A percentile compares a stretch with the other conserved stretches of the same genome.
These are phyloP conservation scores for Mycena epipterygia DNA, from an alignment of 768 basidiomycete species.

Conservation along the genomic window DNA sequence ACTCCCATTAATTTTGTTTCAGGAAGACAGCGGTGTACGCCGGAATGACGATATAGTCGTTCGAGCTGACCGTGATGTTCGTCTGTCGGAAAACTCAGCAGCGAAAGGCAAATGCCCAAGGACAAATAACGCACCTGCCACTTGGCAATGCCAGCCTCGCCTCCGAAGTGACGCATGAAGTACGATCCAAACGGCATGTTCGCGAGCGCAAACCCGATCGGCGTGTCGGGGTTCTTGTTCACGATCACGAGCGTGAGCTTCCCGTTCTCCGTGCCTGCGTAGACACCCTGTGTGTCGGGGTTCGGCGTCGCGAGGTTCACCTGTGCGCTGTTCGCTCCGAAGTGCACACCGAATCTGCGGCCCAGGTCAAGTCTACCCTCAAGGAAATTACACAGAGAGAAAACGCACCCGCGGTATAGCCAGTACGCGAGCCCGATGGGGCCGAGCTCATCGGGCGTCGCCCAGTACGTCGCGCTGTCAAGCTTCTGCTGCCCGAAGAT, in stretches of 20 bases:
- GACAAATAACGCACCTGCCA: conserved; percentile 60
- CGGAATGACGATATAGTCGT: conserved; percentile 51
- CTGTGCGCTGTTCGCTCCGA: conserved; percentile 59
- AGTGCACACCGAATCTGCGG: conserved; percentile 59
- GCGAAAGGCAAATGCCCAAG: conserved; percentile 12
- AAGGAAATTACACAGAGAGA: background rate
- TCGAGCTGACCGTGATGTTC: conserved; percentile 30
- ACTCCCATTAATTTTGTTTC: conserved; percentile 42
- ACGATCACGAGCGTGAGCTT: conserved; percentile 61
- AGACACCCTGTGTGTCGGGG: conserved; percentile 59
- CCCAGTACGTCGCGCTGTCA: conserved; percentile 69
- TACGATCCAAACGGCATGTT: conserved; percentile 64
- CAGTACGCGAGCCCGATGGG: conserved; percentile 69
- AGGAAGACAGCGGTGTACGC: conserved; percentile 55
- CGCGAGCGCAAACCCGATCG: conserved; percentile 56
- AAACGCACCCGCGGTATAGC: conserved; percentile 65
- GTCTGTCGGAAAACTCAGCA: conserved; percentile 27
- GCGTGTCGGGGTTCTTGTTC: conserved; percentile 61
- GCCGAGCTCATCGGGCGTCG: conserved; percentile 58
- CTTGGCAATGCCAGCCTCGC: conserved; percentile 64
- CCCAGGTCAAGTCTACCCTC: background rate
- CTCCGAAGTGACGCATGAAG: conserved; percentile 70
- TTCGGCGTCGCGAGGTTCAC: conserved; percentile 58
- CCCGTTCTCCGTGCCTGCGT: conserved; percentile 57
- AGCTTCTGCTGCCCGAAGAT: conserved; percentile 65